Evolutionary conservation across 2,329 filamentous ascomycete species (phyloP).

Genomic region (Microdochium bolleyi): DNA sequence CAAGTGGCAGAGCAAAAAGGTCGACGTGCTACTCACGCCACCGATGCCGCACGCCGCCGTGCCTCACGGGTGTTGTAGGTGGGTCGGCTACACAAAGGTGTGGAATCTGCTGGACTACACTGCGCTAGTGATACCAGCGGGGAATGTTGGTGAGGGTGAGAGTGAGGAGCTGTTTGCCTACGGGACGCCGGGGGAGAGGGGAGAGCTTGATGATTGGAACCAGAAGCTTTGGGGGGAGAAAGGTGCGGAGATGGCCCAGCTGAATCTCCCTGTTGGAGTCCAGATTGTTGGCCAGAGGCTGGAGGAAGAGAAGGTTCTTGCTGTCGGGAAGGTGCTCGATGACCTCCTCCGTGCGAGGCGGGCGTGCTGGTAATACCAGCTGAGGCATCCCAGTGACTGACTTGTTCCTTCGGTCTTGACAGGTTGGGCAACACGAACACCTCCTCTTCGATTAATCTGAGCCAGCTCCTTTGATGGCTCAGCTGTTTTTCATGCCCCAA

Average conservation of each 20-base stretch:
- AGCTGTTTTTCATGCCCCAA: no score
- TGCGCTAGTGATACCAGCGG: conserved; percentile 47
- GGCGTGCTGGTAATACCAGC: no score
- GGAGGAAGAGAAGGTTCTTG: conserved; percentile 48
- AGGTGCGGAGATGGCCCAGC: conserved; percentile 23
- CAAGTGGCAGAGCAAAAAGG: conserved; percentile 44
- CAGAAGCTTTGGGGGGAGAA: conserved; percentile 34
- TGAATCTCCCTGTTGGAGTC: conserved; percentile 39
- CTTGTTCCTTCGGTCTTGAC: no score
- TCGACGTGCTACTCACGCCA: conserved; percentile 50
- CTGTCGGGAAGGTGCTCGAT: conserved; percentile 27
- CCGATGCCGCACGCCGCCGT: conserved; percentile 53
- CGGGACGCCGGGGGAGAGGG: conserved; percentile 25
- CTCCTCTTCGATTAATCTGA: no score
- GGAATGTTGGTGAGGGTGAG: conserved; percentile 21
- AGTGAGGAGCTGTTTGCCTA: conserved; percentile 25
- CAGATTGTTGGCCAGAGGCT: conserved; percentile 43
- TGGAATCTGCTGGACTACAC: conserved; percentile 58
- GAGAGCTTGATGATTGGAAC: conserved; percentile 44
- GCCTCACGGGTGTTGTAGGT: conserved; percentile 28
- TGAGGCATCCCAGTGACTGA: no score
- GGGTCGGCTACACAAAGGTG: conserved; percentile 53
- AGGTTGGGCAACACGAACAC: no score
- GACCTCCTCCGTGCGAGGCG: conserved; percentile 9
- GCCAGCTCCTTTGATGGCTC: no score